Conservation (phyloP, 1,139 yeast genomes). For the Ogataea hybrid region DNA sequence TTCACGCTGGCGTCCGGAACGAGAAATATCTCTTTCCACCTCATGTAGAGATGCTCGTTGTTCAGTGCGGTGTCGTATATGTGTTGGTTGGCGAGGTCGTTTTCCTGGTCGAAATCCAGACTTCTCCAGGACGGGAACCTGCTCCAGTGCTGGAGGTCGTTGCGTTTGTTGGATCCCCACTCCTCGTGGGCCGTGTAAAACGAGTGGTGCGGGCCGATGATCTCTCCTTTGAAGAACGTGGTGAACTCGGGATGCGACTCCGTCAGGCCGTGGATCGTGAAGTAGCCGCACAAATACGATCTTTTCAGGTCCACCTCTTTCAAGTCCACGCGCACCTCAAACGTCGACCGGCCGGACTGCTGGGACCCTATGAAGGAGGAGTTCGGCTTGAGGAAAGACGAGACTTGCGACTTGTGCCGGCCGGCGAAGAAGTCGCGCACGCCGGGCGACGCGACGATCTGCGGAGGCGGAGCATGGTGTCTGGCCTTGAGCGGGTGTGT, state of each 20-base stretch:
- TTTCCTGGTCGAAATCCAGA: slow-evolving; percentile 33
- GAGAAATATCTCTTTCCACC: slow-evolving; percentile 91
- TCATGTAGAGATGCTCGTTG: slow-evolving; percentile 69
- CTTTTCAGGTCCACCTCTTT: slow-evolving; percentile 63
- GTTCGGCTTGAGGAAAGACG: slow-evolving; percentile 57
- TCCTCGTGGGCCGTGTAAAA: slow-evolving; percentile 44
- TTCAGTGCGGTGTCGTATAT: slow-evolving; percentile 36
- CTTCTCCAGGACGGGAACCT: slow-evolving; percentile 62
- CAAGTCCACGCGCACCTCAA: slow-evolving; percentile 70
- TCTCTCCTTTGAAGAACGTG: slow-evolving; percentile 86
- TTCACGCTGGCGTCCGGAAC: slow-evolving; percentile 77
- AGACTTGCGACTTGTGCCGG: slow-evolving; percentile 11
- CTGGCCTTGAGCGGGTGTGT: slow-evolving; percentile 3
- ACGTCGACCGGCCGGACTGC: slow-evolving; percentile 64
- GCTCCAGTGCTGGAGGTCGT: slow-evolving; percentile 86
- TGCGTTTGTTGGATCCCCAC: slow-evolving; percentile 65
- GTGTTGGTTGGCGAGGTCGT: slow-evolving; percentile 29
- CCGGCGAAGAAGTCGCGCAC: slow-evolving; percentile 21
- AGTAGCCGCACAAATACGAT: slow-evolving; percentile 69
- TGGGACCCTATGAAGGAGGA: slow-evolving; percentile 68
- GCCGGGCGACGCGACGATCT: slow-evolving; percentile 2
- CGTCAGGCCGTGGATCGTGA: slow-evolving; percentile 79
- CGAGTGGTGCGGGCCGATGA: slow-evolving; percentile 59
- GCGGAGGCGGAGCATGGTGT: background rate
- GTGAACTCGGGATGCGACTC: slow-evolving; percentile 73